Percentiles rank a stretch among this genome's conserved stretches.
These are phyloP conservation scores for Geranium rotundifolium DNA, from an alignment of 345 rosid species.

Conservation along the genomic window DNA sequence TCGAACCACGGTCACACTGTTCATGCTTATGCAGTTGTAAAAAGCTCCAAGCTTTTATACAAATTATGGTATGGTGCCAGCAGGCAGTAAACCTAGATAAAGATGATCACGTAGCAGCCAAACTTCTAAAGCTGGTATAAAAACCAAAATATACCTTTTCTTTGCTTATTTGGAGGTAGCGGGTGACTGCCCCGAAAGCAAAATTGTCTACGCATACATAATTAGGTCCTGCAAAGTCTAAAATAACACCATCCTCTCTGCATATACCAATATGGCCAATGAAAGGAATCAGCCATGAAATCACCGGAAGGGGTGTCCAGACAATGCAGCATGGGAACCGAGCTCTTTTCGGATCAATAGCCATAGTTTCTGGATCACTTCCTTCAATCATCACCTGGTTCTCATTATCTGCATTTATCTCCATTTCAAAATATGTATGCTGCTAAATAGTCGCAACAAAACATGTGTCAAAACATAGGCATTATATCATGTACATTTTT, in stretches of 20 bases:
- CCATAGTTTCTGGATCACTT: conserved; percentile 21
- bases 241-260: conserved; percentile 83
- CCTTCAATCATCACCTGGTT: conserved; percentile 28
- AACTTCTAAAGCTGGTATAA: background rate
- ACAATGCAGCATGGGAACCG: conserved; percentile 83
- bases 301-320: conserved; percentile 87
- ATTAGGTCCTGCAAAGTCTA: conserved; percentile 94
- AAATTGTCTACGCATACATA: conserved; percentile 79
- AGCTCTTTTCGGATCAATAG: conserved; percentile 57
- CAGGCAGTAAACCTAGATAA: too few species aligned
- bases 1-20: too few species aligned
- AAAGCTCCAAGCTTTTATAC: too few species aligned
- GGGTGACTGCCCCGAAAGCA: conserved; percentile 67
- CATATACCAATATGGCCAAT: conserved; percentile 80
- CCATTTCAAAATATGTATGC: conserved; percentile 22
- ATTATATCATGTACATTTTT: background rate
- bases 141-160: conserved; percentile 34
- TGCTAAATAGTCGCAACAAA: background rate
- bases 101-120: too few species aligned
- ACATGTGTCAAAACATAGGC: background rate
- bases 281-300: conserved; percentile 86
- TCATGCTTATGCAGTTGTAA: too few species aligned
- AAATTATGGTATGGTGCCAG: too few species aligned
- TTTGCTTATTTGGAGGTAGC: conserved; percentile 65
- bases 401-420: conserved; percentile 33